phyloP scores from a whole-genome alignment of 306 rosid species.

The Begonia loranthoides region DNA sequence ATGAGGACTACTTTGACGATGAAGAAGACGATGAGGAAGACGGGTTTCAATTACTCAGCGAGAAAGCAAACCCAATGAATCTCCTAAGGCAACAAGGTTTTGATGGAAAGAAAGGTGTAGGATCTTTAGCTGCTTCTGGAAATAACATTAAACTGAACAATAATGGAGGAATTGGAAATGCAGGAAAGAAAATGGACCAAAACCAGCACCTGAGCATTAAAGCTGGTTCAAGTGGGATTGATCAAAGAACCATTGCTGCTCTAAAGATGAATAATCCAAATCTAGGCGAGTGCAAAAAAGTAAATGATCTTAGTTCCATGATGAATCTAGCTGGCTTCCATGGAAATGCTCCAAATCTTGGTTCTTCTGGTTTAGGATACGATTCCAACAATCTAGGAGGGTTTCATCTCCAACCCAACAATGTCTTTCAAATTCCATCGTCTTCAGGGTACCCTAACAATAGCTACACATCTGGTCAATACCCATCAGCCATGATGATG shows the following conservation, averaged over 20 bases:
- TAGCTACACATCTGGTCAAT: constrained; percentile 24
- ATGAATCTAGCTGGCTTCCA: constrained; percentile 74
- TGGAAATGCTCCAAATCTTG: constrained; percentile 25
- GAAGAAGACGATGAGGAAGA: constrained; percentile 43
- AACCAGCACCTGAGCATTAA: constrained; percentile 32
- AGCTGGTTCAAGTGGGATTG: constrained; percentile 25
- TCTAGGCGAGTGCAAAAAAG: constrained; percentile 35
- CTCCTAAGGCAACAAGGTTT: constrained; percentile 38
- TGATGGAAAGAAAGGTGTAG: too few relatives aligned
- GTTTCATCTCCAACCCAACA: not conserved
- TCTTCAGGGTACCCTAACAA: too few relatives aligned
- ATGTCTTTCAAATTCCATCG: too few relatives aligned
- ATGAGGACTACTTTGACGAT: constrained; percentile 12
- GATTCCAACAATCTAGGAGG: constrained; percentile 18
- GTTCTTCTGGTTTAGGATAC: not conserved
- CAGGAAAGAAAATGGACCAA: constrained; percentile 32
- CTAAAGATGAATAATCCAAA: constrained; percentile 35
- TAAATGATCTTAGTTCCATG: constrained; percentile 45
- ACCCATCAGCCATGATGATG: constrained; percentile 39
- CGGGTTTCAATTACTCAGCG: constrained; percentile 32
- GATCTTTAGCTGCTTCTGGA: too few relatives aligned
- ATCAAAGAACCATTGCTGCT: constrained; percentile 56
- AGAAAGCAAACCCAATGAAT: constrained; percentile 34
- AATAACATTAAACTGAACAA: constrained; percentile 18
- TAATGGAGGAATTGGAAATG: constrained; percentile 12